Evolutionary conservation across 306 rosid genomes (phyloP), one percentile per base, ranked within the genome.

Genomic region (Acacia acuminata): DNA sequence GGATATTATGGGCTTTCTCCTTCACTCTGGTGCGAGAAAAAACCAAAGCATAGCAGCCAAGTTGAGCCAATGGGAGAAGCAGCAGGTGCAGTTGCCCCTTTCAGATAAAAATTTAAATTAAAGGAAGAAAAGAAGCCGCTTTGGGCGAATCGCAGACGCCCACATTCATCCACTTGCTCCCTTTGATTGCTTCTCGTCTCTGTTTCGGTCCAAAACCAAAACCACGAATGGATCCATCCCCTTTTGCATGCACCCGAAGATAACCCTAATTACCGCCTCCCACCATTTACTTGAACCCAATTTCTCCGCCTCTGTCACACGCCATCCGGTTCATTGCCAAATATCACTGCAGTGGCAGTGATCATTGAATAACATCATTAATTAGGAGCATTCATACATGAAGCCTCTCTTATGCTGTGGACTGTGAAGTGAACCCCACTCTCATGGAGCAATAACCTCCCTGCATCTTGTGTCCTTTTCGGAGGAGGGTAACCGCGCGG

Each of bases 11-110:
- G 73, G 48, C 48, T 30, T 53, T 34, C 30, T 77, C 3, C 14
- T 36, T 74, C 25, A 19, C 1, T 73, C 11, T 65, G 81, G 1
- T 69, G 27, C 58, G 79, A 78, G 84, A 71, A 55, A 84, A 87
- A 78, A 83, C 76, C 71, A 90, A 86, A 86, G 64, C 78, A 1
- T 71, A 68, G 81, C 81, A 76, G 79, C 81, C 85, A 82, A 56
- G n/a, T 82, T 76, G 42, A 76, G 72, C 81, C 81, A 76, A 82
- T 75, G 61, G 63, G 60, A 82, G 50, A 1, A 58, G 42, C 48
- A 2, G 76, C 63, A 75, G 81, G n/a, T 75, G 77, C 77, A 75
- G 80, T 53, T 66, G 40, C 61, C 71, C 45, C 71, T 66, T 65
- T 75, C 75, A 75, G 70, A 67, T 25, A 67, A 75, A 71, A 71